phyloP scores from a whole-genome alignment of 129 eudicot genomes.

The Scalesia atractyloides region DNA sequence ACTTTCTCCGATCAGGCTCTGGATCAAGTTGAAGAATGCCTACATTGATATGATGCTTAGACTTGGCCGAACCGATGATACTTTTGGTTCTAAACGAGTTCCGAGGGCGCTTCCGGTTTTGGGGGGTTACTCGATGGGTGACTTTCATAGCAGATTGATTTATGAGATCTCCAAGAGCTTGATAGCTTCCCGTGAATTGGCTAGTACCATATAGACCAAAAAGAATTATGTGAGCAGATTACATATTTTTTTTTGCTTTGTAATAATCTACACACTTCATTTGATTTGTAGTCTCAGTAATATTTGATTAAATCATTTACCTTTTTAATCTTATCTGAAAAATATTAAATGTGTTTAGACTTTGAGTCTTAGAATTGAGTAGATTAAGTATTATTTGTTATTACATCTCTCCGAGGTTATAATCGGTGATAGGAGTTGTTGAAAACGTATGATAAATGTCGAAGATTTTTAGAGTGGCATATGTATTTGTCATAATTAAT shows the following conservation, averaged over 20 bases:
- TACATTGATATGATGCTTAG: conserved; percentile 62
- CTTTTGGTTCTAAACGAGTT: conserved; percentile 37
- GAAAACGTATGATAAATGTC: too few species aligned
- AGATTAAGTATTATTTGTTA: too few species aligned
- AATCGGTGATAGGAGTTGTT: too few species aligned
- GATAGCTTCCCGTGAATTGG: conserved; percentile 54
- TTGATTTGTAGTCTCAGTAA: background rate
- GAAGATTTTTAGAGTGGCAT: too few species aligned
- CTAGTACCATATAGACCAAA: conserved; percentile 7
- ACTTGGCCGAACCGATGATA: conserved; percentile 23
- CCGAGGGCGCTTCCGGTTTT: conserved; percentile 39
- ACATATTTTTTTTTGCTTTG: background rate
- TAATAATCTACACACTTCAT: background rate
- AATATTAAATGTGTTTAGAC: too few species aligned
- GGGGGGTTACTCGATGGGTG: conserved; percentile 31
- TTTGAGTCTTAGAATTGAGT: too few species aligned
- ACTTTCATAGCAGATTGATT: conserved; percentile 59
- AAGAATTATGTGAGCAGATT: background rate
- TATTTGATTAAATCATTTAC: background rate
- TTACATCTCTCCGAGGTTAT: too few species aligned
- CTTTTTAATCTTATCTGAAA: background rate
- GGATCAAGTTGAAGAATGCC: conserved; percentile 53
- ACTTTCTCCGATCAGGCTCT: conserved; percentile 51
- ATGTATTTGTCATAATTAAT: too few species aligned
- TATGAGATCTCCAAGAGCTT: conserved; percentile 61